A percentile compares a stretch with the other conserved stretches of the same genome.
Conservation (phyloP, 192 early-diverging fungal genomes). For the Mortierella hygrophila region DNA sequence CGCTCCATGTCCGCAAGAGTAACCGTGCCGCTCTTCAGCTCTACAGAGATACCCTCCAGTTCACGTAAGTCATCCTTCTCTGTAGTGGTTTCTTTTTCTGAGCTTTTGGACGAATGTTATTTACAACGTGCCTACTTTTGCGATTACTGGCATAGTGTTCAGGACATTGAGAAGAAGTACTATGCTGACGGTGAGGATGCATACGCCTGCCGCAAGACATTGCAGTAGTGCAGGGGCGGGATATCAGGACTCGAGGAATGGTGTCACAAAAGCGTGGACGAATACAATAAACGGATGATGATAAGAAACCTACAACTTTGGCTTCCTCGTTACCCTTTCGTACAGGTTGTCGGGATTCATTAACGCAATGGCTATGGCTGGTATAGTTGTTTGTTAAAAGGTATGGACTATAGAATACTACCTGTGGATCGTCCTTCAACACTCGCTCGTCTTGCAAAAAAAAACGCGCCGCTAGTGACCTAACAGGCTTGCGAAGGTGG, state of each 20-base stretch:
- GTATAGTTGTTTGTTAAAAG: no score
- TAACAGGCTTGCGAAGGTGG: conserved; percentile 24
- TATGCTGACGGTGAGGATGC: conserved; percentile 99
- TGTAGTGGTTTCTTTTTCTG: background rate
- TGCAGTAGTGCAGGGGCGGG: background rate
- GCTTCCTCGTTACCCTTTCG: no score
- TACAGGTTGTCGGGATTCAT: no score
- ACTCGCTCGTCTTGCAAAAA: background rate
- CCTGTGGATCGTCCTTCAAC: background rate
- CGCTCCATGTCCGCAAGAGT: conserved; percentile 93
- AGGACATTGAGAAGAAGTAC: conserved; percentile 94
- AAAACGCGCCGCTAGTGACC: conserved; percentile 18
- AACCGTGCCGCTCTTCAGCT: conserved; percentile 94
- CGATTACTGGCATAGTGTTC: conserved; percentile 62
- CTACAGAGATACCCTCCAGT: conserved; percentile 94
- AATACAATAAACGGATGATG: background rate
- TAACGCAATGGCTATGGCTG: no score
- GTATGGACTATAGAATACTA: no score
- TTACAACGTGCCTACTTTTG: background rate
- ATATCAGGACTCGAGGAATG: background rate
- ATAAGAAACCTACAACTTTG: background rate
- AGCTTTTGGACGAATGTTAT: background rate
- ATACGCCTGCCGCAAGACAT: conserved; percentile 76
- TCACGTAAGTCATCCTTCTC: conserved; percentile 64
- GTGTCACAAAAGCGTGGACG: background rate